Evolutionary conservation across 208 protist genomes (phyloP).

Genomic region (Novymonas esmeraldas): DNA sequence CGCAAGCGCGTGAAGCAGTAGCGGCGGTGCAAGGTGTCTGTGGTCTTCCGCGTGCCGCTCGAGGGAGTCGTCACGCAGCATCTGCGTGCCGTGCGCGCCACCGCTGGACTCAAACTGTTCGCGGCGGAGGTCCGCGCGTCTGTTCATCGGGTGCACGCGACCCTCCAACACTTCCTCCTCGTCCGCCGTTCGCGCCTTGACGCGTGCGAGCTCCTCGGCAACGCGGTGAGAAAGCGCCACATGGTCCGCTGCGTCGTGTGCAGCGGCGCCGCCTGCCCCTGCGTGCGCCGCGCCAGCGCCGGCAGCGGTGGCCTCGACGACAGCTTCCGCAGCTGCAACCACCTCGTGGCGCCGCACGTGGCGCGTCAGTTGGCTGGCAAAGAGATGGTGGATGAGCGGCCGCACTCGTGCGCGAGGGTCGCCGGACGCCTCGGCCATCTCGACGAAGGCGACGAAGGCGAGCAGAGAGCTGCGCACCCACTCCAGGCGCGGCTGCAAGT

Average conservation of each 20-base stretch:
- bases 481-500: constrained; percentile 83
- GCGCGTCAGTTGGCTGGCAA: constrained; percentile 55
- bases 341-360: constrained; percentile 30
- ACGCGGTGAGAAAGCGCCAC: constrained; percentile 10
- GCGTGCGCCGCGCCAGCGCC: not conserved
- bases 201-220: constrained; percentile 33
- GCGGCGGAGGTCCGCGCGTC: constrained; percentile 49
- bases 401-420: constrained; percentile 46
- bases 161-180: constrained; percentile 61
- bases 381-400: constrained; percentile 66
- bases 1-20: constrained; percentile 66
- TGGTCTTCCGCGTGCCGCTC: constrained; percentile 40
- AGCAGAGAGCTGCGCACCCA: constrained; percentile 82
- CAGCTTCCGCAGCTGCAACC: constrained; percentile 8
- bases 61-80: constrained; percentile 66
- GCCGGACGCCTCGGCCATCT: constrained; percentile 67
- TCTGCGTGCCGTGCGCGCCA: constrained; percentile 75
- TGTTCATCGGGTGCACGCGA: constrained; percentile 68
- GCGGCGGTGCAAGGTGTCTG: constrained; percentile 48
- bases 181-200: constrained; percentile 41
- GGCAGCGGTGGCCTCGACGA: not conserved
- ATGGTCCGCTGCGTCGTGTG: not conserved
- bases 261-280: not conserved
- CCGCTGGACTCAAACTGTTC: constrained; percentile 83
- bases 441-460: constrained; percentile 80